Conservation (phyloP, 2,329 filamentous ascomycete species). For the Hyphodiscus sp. region DNA sequence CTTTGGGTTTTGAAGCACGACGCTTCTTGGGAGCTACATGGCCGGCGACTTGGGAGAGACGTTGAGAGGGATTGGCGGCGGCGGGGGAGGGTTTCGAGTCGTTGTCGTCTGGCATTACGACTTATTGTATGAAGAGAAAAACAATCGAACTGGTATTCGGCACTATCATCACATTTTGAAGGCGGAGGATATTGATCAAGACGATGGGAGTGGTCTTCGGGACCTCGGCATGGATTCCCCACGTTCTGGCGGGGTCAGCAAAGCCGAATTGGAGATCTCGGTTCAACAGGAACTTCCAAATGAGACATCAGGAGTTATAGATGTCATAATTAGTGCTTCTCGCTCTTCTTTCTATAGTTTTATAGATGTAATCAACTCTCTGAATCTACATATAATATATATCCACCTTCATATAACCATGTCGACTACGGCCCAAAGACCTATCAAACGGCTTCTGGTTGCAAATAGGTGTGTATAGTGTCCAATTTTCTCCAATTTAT, state of each 20-base stretch:
- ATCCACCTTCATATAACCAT: not conserved
- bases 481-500: too few relatives aligned
- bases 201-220: not conserved
- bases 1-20: conserved; percentile 26
- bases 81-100: conserved; percentile 4
- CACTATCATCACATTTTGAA: not conserved
- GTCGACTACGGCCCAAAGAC: conserved; percentile 10
- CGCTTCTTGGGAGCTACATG: conserved; percentile 28
- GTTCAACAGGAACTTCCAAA: not conserved
- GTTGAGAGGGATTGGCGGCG: conserved; percentile 29
- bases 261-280: not conserved
- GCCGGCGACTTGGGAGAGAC: conserved; percentile 26
- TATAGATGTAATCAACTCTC: too few relatives aligned
- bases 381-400: too few relatives aligned
- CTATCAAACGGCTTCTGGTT: conserved; percentile 45
- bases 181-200: not conserved
- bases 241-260: not conserved
- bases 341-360: too few relatives aligned
- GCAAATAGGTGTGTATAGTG: conserved; percentile 40
- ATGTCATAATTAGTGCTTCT: too few relatives aligned
- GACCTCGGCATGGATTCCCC: not conserved
- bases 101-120: conserved; percentile 11
- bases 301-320: too few relatives aligned
- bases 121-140: not conserved
- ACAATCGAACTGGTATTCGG: not conserved